Percentiles rank a stretch among this genome's conserved stretches.
Conservation (phyloP, 2,329 filamentous ascomycete species). For the Fusarium duplospermum region DNA sequence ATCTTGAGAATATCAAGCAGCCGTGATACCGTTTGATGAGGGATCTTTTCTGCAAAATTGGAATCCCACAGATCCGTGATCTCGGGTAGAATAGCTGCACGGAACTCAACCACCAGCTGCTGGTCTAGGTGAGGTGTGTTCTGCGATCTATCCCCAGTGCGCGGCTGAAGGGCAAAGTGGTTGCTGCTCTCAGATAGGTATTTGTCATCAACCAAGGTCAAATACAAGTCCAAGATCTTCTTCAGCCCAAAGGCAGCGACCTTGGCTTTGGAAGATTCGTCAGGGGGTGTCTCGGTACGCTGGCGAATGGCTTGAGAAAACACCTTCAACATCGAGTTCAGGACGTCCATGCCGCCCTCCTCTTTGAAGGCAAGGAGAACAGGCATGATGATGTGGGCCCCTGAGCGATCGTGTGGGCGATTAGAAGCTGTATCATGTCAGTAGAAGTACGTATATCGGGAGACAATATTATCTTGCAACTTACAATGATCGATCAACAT, state of each 20-base stretch:
- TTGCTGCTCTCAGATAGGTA: slow-evolving; percentile 81
- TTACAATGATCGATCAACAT: slow-evolving; percentile 77
- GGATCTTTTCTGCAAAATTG: slow-evolving; percentile 82
- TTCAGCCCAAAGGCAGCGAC: slow-evolving; percentile 73
- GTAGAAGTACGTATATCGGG: slow-evolving; percentile 11
- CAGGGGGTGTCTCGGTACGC: slow-evolving; percentile 54
- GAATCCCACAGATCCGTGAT: slow-evolving; percentile 88
- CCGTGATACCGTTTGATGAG: slow-evolving; percentile 79
- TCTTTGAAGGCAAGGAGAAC: slow-evolving; percentile 90
- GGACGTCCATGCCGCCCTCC: slow-evolving; percentile 76
- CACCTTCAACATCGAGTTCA: slow-evolving; percentile 77
- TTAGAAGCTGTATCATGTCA: slow-evolving; percentile 46
- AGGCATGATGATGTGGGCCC: slow-evolving; percentile 72
- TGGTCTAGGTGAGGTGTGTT: slow-evolving; percentile 60
- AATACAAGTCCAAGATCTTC: slow-evolving; percentile 86
- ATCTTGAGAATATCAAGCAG: slow-evolving; percentile 86
- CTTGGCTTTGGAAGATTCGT: slow-evolving; percentile 59
- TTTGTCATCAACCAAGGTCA: slow-evolving; percentile 80
- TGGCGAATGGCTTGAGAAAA: slow-evolving; percentile 61
- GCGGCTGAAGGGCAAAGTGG: slow-evolving; percentile 58
- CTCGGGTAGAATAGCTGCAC: slow-evolving; percentile 81
- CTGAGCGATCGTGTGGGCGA: slow-evolving; percentile 61
- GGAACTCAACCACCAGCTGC: slow-evolving; percentile 88
- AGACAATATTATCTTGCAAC: slow-evolving; percentile 24
- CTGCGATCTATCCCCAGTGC: slow-evolving; percentile 54